Evolutionary conservation across 2,329 filamentous ascomycete species (phyloP).

Genomic region (Xylaria arbuscula): DNA sequence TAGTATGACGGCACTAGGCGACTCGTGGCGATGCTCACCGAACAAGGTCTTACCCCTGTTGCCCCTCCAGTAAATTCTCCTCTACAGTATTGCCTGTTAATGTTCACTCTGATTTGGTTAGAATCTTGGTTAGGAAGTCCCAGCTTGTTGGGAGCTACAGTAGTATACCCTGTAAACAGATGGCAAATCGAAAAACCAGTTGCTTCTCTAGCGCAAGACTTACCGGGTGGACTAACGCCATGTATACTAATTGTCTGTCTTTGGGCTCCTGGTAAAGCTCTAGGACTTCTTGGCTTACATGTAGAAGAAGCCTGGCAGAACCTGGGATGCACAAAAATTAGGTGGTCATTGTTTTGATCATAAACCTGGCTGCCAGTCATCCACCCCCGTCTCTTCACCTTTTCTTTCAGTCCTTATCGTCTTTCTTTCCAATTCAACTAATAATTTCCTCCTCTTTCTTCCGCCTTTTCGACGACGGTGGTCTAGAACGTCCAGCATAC

Average conservation of each 20-base stretch:
- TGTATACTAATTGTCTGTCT: neutral
- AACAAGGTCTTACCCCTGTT: neutral
- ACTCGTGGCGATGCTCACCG: constrained; percentile 17
- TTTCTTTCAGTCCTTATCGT: constrained; percentile 3
- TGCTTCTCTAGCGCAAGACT: neutral
- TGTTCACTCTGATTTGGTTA: constrained; percentile 10
- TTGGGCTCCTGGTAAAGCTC: neutral
- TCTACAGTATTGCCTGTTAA: neutral
- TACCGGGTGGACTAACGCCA: neutral
- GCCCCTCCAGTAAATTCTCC: neutral
- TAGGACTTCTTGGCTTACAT: too few species aligned
- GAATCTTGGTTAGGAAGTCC: neutral
- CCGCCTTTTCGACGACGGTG: too few species aligned
- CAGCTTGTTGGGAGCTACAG: constrained; percentile 33
- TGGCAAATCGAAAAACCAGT: neutral
- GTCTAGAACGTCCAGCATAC: too few species aligned
- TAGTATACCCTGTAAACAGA: neutral
- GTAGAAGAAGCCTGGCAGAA: neutral
- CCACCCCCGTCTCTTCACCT: constrained; percentile 12
- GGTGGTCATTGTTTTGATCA: constrained; percentile 19
- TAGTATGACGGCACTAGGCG: constrained; percentile 15
- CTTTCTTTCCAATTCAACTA: neutral
- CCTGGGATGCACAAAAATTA: neutral
- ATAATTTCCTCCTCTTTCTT: neutral
- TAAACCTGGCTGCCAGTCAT: constrained; percentile 13